Base-by-base conservation (phyloP, 2,329 filamentous ascomycete species). In the Pestalotiopsis sp. region DNA sequence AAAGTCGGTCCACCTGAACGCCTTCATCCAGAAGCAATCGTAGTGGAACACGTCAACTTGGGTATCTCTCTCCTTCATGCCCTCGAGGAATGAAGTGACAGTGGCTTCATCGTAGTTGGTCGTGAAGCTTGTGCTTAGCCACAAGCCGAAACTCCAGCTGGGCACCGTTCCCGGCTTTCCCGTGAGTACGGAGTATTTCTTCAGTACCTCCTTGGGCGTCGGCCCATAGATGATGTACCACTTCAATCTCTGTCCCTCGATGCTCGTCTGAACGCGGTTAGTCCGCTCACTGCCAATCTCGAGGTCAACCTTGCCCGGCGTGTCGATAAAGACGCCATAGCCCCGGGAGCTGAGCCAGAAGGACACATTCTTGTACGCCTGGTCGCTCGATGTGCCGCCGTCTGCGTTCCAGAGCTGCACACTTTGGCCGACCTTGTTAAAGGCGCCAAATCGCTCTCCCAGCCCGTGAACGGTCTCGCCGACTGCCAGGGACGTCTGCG, bases 11-110 rank as follows among this genome's bases (percentile, higher is more conserved):
- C 91, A 93, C 67, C 89, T 88, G 76, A 92, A 93, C 1, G 88
- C 90, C 70, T 90, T 90, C 84, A 93, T 90, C 91, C 91, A 93
- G 84, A 93, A 93, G 78, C 89, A 92, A 76, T 93, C 91, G 71
- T 91, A 93, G 77, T 93, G 92, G 78, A 93, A 93, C 3, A 93
- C 90, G 49, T 91, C 88, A 1, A 93, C 85, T 0, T 90, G 88
- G 17, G 91, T 91, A 60, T 87, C 85, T 2, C 90, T 86, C 63
- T 86, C 82, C 70, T 85, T 86, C 88, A 93, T 93, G 12, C 90
- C 90, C 72, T 92, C 87, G 25, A 93, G 84, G 78, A 93, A 93
- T 11, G 84, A 84, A 60, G 83, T 88, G 31, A 93, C 91, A 0
- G 91, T 93, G 23, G 84, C 77, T 78, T 93, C 91, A 71, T 92